Evolutionary conservation across 2,329 filamentous ascomycete species (phyloP).

Genomic region (Gaeumannomyces tritici): DNA sequence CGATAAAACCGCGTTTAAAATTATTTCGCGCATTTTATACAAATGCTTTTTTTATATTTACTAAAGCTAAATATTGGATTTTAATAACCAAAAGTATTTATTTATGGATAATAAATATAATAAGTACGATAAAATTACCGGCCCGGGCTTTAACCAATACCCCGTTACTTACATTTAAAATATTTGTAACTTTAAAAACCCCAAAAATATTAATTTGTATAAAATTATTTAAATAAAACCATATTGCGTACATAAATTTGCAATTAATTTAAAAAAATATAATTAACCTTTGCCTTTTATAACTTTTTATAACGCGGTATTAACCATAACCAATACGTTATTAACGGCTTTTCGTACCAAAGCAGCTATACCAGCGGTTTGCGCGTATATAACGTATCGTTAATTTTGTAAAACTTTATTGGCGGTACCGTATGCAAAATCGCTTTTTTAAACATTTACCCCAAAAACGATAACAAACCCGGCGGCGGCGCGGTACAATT

Average conservation of each 20-base stretch:
- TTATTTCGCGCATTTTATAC: slow-evolving; percentile 45
- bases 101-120: slow-evolving; percentile 43
- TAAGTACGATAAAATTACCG: slow-evolving; percentile 29
- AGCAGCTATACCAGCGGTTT: slow-evolving; percentile 37
- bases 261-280: background rate
- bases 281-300: background rate
- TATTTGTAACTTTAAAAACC: slow-evolving; percentile 28
- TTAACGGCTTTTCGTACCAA: slow-evolving; percentile 30
- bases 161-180: slow-evolving; percentile 40
- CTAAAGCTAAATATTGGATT: slow-evolving; percentile 42
- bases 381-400: slow-evolving; percentile 21
- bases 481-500: slow-evolving; percentile 25
- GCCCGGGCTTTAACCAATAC: slow-evolving; percentile 16
- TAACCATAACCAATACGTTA: slow-evolving; percentile 36
- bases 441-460: slow-evolving; percentile 36
- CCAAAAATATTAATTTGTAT: slow-evolving; percentile 32
- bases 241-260: slow-evolving; percentile 9
- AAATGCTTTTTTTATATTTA: slow-evolving; percentile 47
- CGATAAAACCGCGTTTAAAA: slow-evolving; percentile 31
- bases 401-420: slow-evolving; percentile 20
- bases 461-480: slow-evolving; percentile 32
- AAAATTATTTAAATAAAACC: slow-evolving; percentile 11
- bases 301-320: slow-evolving; percentile 17
- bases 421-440: slow-evolving; percentile 30
- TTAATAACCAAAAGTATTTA: slow-evolving; percentile 31